phyloP scores from a whole-genome alignment of 805 yeast genomes.

The Saccharomycopsis schoenii region DNA sequence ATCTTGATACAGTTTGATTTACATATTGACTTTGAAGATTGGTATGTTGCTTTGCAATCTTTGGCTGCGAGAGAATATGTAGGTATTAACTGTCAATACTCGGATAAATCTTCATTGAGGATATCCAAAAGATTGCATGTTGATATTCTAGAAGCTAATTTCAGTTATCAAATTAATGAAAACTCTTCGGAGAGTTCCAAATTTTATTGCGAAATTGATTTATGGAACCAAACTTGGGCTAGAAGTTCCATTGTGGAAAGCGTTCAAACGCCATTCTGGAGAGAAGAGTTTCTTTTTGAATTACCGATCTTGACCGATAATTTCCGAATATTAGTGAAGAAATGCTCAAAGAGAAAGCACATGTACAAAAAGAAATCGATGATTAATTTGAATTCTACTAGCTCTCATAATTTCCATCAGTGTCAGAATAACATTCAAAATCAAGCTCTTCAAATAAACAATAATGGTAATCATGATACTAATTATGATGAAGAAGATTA shows the following conservation, averaged over 20 bases:
- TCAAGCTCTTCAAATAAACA: background rate
- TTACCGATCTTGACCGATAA: constrained; percentile 40
- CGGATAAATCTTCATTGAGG: constrained; percentile 33
- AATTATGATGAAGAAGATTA: constrained; percentile 26
- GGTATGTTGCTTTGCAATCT: constrained; percentile 61
- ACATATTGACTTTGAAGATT: constrained; percentile 63
- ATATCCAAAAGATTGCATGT: constrained; percentile 44
- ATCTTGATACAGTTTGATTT: constrained; percentile 54
- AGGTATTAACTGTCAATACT: constrained; percentile 21
- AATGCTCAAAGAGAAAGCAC: constrained; percentile 32
- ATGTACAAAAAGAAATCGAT: constrained; percentile 30
- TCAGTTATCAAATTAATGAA: constrained; percentile 20
- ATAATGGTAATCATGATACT: background rate
- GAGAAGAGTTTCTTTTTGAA: constrained; percentile 61
- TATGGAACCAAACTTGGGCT: constrained; percentile 72
- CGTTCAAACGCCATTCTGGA: constrained; percentile 61
- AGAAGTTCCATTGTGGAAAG: constrained; percentile 57
- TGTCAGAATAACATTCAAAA: background rate
- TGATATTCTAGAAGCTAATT: constrained; percentile 57
- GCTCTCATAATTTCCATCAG: background rate
- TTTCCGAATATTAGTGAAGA: constrained; percentile 39
- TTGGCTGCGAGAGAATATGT: constrained; percentile 49
- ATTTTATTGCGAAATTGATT: constrained; percentile 58
- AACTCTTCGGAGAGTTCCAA: background rate
- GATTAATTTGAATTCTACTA: background rate